A percentile compares a stretch with the other conserved stretches of the same genome.
Conservation (phyloP, 2,329 filamentous ascomycete genomes). For the Colletotrichum filicis region DNA sequence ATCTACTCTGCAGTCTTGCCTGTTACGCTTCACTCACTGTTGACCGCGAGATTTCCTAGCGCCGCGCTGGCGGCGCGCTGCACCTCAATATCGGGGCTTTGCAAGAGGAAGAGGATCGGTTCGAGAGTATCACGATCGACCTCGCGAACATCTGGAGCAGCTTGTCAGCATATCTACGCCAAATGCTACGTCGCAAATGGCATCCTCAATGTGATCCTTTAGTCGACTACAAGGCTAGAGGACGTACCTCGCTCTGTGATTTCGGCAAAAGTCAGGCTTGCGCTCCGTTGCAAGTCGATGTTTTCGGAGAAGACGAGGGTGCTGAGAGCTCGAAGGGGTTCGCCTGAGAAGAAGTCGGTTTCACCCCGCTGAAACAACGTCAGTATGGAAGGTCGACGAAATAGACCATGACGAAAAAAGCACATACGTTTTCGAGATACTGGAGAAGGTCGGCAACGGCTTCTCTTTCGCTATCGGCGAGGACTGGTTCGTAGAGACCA, state of each 20-base stretch:
- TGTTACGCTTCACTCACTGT: slow-evolving; percentile 72
- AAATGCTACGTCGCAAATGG: background rate
- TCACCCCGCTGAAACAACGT: slow-evolving; percentile 78
- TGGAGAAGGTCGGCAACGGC: slow-evolving; percentile 94
- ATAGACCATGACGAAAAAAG: slow-evolving; percentile 34
- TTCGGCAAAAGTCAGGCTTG: slow-evolving; percentile 97
- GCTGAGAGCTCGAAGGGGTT: slow-evolving; percentile 91
- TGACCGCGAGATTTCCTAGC: slow-evolving; percentile 94
- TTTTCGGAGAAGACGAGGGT: slow-evolving; percentile 99
- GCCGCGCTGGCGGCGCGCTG: slow-evolving; percentile 96
- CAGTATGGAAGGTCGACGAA: slow-evolving; percentile 39
- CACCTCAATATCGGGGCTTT: slow-evolving; percentile 96
- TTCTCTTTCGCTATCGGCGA: slow-evolving; percentile 96
- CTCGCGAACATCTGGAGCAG: slow-evolving; percentile 86
- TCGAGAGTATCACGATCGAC: slow-evolving; percentile 95
- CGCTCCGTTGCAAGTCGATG: slow-evolving; percentile 96
- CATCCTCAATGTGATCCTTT: background rate
- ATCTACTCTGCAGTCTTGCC: background rate
- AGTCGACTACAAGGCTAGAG: slow-evolving; percentile 5
- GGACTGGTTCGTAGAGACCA: slow-evolving; percentile 84
- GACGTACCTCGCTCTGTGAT: slow-evolving; percentile 94
- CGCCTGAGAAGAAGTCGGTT: slow-evolving; percentile 98
- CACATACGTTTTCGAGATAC: slow-evolving; percentile 91
- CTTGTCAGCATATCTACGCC: slow-evolving; percentile 1
- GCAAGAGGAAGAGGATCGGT: slow-evolving; percentile 93